Conservation (phyloP, 2,329 filamentous ascomycete genomes). For the Lecanosticta acicola region DNA sequence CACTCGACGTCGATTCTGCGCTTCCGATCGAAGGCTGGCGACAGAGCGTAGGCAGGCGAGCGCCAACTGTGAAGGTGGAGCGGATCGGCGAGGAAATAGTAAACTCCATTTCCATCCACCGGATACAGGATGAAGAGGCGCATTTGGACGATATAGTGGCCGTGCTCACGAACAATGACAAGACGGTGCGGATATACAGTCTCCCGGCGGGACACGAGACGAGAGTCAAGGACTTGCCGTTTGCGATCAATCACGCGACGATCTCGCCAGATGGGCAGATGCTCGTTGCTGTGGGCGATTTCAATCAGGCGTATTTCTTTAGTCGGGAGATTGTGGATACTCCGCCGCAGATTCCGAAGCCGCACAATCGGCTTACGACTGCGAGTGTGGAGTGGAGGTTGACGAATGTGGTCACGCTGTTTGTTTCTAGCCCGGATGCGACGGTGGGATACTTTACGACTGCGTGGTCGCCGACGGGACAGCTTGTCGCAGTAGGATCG, state of each 20-base stretch:
- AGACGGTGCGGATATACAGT: conserved; percentile 77
- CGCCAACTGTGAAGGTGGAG: conserved; percentile 49
- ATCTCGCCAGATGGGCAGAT: conserved; percentile 82
- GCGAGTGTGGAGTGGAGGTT: conserved; percentile 37
- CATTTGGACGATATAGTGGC: conserved; percentile 54
- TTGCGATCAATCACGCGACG: conserved; percentile 89
- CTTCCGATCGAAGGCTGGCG: conserved; percentile 46
- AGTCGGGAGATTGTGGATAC: conserved; percentile 40
- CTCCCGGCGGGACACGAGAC: conserved; percentile 63
- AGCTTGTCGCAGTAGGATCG: conserved; percentile 68
- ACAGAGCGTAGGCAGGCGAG: conserved; percentile 7
- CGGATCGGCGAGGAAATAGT: conserved; percentile 59
- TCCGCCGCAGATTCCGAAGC: conserved; percentile 35
- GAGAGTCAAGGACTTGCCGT: conserved; percentile 66
- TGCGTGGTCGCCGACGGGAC: conserved; percentile 67
- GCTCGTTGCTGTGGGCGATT: conserved; percentile 79
- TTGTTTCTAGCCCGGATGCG: conserved; percentile 35
- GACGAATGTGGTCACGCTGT: conserved; percentile 38
- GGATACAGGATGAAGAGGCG: conserved; percentile 48
- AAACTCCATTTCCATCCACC: conserved; percentile 62
- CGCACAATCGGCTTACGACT: conserved; percentile 34
- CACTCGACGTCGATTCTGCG: conserved; percentile 52
- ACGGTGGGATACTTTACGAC: conserved; percentile 65
- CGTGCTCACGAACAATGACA: conserved; percentile 84
- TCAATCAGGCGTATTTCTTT: conserved; percentile 81